Conservation (phyloP, 2,329 filamentous ascomycete genomes). For the Emergomyces africanus region DNA sequence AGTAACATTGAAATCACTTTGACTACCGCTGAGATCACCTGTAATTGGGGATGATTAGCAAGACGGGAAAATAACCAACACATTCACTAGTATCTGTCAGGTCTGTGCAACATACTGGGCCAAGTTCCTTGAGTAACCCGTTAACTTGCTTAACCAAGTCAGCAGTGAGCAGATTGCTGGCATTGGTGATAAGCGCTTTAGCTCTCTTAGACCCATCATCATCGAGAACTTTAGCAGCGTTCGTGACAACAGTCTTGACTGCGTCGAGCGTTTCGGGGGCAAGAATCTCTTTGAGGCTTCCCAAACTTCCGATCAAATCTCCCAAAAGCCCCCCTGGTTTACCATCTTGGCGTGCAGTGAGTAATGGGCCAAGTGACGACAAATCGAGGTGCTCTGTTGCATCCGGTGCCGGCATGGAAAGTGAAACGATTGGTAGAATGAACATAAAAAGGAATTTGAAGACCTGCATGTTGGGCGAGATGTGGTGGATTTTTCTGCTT, state of each 20-base stretch:
- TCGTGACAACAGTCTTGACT: conserved; percentile 1
- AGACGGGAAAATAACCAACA: not conserved
- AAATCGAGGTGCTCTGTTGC: not conserved
- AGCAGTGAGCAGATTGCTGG: conserved; percentile 2
- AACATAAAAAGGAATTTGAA: not conserved
- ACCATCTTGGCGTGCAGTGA: not conserved
- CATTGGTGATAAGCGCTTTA: conserved; percentile 3
- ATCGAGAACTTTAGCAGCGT: conserved; percentile 3
- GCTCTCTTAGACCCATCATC: conserved; percentile 4
- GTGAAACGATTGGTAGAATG: not conserved
- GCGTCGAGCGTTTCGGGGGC: conserved; percentile 2
- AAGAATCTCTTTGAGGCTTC: conserved; percentile 1
- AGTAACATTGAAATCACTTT: not conserved
- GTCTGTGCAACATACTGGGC: not conserved
- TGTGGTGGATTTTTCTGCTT: not conserved
- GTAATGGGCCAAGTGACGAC: not conserved
- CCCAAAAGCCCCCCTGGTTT: not conserved
- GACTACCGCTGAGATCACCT: not conserved
- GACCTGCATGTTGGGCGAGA: not conserved
- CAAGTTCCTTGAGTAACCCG: not conserved
- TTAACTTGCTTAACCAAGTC: conserved; percentile 1
- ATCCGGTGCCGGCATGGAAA: not conserved
- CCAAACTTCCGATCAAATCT: not conserved
- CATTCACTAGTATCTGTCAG: not conserved
- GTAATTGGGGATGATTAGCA: not conserved